Conservation (phyloP, 441 rosid genomes). For the Bruguiera hainesii region DNA sequence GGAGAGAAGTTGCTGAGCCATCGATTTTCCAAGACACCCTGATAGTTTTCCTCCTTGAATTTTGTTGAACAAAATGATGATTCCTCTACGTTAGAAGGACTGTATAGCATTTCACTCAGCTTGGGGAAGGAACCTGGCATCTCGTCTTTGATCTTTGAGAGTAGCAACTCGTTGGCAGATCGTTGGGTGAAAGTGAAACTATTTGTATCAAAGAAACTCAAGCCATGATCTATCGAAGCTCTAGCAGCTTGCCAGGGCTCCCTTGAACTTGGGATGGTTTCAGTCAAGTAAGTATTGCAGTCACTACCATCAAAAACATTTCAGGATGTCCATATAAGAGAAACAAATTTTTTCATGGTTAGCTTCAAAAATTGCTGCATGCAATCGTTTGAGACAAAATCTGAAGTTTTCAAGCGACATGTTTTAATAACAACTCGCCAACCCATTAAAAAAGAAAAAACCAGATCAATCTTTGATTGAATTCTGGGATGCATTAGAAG, state of each 20-base stretch:
- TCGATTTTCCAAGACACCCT: not conserved
- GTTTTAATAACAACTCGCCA: no score
- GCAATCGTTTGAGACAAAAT: not conserved
- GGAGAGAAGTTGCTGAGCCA: slow-evolving; percentile 6
- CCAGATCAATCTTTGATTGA: no score
- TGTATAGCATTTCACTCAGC: slow-evolving; percentile 18
- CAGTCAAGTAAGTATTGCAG: not conserved
- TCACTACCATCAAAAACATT: not conserved
- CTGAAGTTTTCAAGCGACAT: not conserved
- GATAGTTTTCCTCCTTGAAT: slow-evolving; percentile 5
- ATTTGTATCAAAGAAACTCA: slow-evolving; percentile 3
- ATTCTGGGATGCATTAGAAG: no score
- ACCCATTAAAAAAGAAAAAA: no score
- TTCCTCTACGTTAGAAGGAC: not conserved
- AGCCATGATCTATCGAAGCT: slow-evolving; percentile 12
- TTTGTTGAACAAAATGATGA: not conserved
- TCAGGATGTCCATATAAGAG: not conserved
- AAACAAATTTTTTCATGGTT: not conserved
- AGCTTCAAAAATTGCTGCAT: not conserved
- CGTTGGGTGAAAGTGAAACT: slow-evolving; percentile 15
- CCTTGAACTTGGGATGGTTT: slow-evolving; percentile 15
- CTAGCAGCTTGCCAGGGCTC: slow-evolving; percentile 18
- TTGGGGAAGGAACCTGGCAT: slow-evolving; percentile 25
- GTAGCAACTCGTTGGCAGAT: slow-evolving; percentile 23
- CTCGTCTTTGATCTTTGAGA: slow-evolving; percentile 25